Conservation (phyloP, 129 eudicot genomes). For the Artemisia tridentata region DNA sequence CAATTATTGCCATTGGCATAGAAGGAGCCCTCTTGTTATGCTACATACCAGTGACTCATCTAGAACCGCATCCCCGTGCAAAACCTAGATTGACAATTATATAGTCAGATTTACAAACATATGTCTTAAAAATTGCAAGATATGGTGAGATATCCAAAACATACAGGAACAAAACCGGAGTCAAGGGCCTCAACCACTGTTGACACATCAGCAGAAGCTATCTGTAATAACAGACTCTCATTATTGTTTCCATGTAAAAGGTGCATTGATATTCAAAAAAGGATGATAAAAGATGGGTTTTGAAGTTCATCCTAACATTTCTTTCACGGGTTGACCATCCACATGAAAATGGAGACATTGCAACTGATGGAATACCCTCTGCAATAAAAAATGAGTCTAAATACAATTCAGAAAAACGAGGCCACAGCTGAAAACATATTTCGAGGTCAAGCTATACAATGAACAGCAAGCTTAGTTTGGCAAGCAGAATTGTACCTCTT, state of each 20-base stretch:
- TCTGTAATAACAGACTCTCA: conserved; percentile 43
- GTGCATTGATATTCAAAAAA: neutral
- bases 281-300: conserved; percentile 5
- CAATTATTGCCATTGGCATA: conserved; percentile 9
- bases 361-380: conserved; percentile 96
- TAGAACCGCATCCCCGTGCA: conserved; percentile 99
- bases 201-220: conserved; percentile 62
- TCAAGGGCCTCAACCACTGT: conserved; percentile 63
- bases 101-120: conserved; percentile 7
- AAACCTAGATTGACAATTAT: conserved; percentile 48
- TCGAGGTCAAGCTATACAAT: neutral
- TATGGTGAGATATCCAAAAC: conserved; percentile 28
- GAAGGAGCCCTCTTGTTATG: neutral
- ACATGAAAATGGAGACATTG: conserved; percentile 96
- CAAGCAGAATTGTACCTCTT: conserved; percentile 55
- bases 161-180: conserved; percentile 88
- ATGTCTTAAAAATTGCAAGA: conserved; percentile 5
- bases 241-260: neutral
- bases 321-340: conserved; percentile 90
- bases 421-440: neutral
- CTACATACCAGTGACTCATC: conserved; percentile 70
- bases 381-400: conserved; percentile 27
- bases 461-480: neutral
- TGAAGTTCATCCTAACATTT: conserved; percentile 55
- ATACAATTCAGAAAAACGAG: neutral